These are phyloP conservation scores for Aquanectria penicillioides DNA, from an alignment of 2,329 filamentous ascomycete genomes.

Conservation along the genomic window DNA sequence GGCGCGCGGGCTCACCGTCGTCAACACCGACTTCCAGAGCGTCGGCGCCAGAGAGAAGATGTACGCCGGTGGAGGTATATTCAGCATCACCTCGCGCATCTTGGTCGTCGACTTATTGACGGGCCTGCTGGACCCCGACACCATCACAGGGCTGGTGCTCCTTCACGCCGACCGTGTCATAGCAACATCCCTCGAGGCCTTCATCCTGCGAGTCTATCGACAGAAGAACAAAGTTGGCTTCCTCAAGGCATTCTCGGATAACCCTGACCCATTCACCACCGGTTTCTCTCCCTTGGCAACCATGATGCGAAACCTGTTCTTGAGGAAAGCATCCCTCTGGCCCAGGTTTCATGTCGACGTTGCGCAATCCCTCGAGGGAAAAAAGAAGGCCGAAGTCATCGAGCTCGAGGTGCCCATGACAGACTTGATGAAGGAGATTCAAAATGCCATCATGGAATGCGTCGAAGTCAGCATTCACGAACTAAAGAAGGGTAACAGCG, in stretches of 20 bases:
- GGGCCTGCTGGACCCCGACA: conserved; percentile 81
- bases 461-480: conserved; percentile 95
- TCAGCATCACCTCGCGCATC: conserved; percentile 96
- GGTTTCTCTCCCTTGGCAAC: conserved; percentile 89
- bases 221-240: conserved; percentile 96
- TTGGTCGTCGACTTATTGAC: conserved; percentile 93
- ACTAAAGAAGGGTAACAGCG: conserved; percentile 88
- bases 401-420: conserved; percentile 98
- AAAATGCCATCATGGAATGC: conserved; percentile 94
- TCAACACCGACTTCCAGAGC: conserved; percentile 94
- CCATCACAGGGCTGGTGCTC: conserved; percentile 86
- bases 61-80: conserved; percentile 88
- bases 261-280: conserved; percentile 87
- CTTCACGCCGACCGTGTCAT: conserved; percentile 89
- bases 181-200: conserved; percentile 91
- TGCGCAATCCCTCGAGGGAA: conserved; percentile 87
- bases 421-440: conserved; percentile 90
- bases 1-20: conserved; percentile 85
- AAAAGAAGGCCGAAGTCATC: conserved; percentile 94
- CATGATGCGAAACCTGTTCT: conserved; percentile 90
- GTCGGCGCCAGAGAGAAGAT: conserved; percentile 90
- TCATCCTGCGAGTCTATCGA: conserved; percentile 91
- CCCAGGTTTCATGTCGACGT: conserved; percentile 93
- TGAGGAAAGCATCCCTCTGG: conserved; percentile 89
- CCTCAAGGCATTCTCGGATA: conserved; percentile 95